Percentiles rank a stretch among this genome's conserved stretches.
These are phyloP conservation scores for Suillus cothurnatus DNA, from an alignment of 768 basidiomycete species.

Conservation along the genomic window DNA sequence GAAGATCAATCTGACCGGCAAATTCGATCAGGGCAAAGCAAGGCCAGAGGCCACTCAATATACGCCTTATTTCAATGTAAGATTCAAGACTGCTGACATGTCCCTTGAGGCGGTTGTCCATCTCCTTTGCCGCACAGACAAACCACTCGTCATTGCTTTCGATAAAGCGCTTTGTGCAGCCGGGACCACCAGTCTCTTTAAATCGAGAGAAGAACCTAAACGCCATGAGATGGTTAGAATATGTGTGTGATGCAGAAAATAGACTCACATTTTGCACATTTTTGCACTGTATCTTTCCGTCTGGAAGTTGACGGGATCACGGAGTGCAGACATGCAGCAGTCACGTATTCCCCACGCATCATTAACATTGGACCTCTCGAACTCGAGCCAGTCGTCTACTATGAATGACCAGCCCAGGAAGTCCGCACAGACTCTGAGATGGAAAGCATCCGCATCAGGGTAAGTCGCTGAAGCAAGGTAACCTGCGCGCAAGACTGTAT, in stretches of 20 bases:
- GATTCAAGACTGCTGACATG: slow-evolving; percentile 47
- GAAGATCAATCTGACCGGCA: slow-evolving; percentile 49
- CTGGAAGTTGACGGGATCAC: slow-evolving; percentile 29
- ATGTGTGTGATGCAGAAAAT: not conserved
- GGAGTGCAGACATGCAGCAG: slow-evolving; percentile 31
- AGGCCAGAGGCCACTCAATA: slow-evolving; percentile 54
- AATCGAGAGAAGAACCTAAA: slow-evolving; percentile 41
- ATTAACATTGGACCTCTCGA: slow-evolving; percentile 23
- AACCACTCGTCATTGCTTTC: slow-evolving; percentile 43
- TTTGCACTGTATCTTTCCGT: slow-evolving; percentile 25
- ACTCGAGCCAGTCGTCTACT: slow-evolving; percentile 27
- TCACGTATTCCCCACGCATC: slow-evolving; percentile 33
- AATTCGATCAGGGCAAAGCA: slow-evolving; percentile 59
- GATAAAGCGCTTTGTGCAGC: slow-evolving; percentile 43
- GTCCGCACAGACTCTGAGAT: slow-evolving; percentile 66
- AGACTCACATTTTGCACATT: slow-evolving; percentile 37
- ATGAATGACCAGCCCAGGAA: slow-evolving; percentile 57
- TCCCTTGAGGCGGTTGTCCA: slow-evolving; percentile 41
- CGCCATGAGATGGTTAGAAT: not conserved
- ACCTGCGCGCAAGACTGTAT: slow-evolving; percentile 49
- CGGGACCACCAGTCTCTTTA: slow-evolving; percentile 38
- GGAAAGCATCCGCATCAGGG: slow-evolving; percentile 52
- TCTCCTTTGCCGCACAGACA: slow-evolving; percentile 43
- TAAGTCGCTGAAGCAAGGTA: slow-evolving; percentile 64
- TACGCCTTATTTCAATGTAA: slow-evolving; percentile 54